Evolutionary conservation across 805 yeast genomes (phyloP).

Genomic region (Zygosaccharomyces gambellarensis): DNA sequence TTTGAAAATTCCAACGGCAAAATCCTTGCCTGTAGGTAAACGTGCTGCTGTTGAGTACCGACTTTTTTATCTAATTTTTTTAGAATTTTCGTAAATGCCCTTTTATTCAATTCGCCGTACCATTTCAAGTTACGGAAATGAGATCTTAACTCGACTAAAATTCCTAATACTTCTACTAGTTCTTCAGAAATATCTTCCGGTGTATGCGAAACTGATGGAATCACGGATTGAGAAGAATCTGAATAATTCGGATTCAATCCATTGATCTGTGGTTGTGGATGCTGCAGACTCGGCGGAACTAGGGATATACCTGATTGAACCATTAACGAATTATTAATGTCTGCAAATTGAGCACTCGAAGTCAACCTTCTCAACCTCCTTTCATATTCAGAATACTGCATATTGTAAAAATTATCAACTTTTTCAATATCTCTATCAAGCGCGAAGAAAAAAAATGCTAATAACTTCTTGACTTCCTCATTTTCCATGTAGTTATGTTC

Average conservation of each 20-base stretch:
- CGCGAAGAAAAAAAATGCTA: conserved; percentile 68
- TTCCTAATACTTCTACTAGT: conserved; percentile 55
- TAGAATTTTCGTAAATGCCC: conserved; percentile 83
- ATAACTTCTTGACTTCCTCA: conserved; percentile 41
- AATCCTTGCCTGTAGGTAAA: conserved; percentile 62
- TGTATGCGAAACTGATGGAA: conserved; percentile 6
- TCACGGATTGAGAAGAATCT: neutral
- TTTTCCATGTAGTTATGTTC: conserved; percentile 32
- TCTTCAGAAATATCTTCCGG: conserved; percentile 38
- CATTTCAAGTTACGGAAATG: conserved; percentile 81
- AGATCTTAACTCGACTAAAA: conserved; percentile 69
- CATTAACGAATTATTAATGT: conserved; percentile 9
- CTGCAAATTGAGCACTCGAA: conserved; percentile 30
- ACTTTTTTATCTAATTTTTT: conserved; percentile 86
- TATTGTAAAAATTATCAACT: conserved; percentile 74
- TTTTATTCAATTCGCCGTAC: conserved; percentile 88
- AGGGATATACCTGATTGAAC: conserved; percentile 10
- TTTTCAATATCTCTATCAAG: conserved; percentile 77
- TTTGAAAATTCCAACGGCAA: conserved; percentile 73
- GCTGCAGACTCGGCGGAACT: conserved; percentile 6
- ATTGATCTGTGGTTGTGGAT: conserved; percentile 9
- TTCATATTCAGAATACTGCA: conserved; percentile 67
- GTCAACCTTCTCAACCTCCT: conserved; percentile 55
- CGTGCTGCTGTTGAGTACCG: conserved; percentile 52
- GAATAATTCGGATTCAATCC: conserved; percentile 4